Conservation (phyloP, 371 early-diverging fungal species). For the Lichtheimia ramosa region DNA sequence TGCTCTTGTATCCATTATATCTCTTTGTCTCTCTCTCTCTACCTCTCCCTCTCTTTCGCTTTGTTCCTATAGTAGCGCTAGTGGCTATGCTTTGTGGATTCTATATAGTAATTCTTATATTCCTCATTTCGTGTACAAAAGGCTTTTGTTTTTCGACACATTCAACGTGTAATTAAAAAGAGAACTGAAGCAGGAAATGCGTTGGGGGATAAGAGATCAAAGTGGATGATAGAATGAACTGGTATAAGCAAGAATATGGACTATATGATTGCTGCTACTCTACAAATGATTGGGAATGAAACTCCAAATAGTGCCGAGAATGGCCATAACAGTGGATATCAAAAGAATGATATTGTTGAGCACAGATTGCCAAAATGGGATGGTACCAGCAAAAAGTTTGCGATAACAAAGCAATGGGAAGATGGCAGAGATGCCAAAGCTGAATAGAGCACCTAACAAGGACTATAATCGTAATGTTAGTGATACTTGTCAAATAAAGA, state of each 20-base stretch:
- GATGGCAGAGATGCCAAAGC: conserved; percentile 43
- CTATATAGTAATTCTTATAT: conserved; percentile 4
- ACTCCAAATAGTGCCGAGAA: conserved; percentile 36
- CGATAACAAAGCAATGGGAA: conserved; percentile 45
- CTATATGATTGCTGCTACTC: no score
- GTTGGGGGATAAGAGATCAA: no score
- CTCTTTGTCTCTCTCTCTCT: background rate
- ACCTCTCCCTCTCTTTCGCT: background rate
- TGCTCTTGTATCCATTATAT: background rate
- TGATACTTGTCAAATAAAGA: background rate
- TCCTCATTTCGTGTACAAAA: conserved; percentile 9
- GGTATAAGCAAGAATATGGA: no score
- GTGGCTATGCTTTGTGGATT: conserved; percentile 12
- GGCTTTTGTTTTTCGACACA: background rate
- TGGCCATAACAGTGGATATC: conserved; percentile 24
- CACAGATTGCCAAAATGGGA: conserved; percentile 14
- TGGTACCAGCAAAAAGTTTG: conserved; percentile 26
- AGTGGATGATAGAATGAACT: no score
- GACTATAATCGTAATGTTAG: conserved; percentile 17
- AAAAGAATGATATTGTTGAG: conserved; percentile 22
- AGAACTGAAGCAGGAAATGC: no score
- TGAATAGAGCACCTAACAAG: conserved; percentile 32
- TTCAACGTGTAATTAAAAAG: no score
- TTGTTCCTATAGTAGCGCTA: conserved; percentile 8
- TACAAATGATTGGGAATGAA: conserved; percentile 22